phyloP scores from a whole-genome alignment of 2,329 filamentous ascomycete genomes.

The Grosmannia penicillata region DNA sequence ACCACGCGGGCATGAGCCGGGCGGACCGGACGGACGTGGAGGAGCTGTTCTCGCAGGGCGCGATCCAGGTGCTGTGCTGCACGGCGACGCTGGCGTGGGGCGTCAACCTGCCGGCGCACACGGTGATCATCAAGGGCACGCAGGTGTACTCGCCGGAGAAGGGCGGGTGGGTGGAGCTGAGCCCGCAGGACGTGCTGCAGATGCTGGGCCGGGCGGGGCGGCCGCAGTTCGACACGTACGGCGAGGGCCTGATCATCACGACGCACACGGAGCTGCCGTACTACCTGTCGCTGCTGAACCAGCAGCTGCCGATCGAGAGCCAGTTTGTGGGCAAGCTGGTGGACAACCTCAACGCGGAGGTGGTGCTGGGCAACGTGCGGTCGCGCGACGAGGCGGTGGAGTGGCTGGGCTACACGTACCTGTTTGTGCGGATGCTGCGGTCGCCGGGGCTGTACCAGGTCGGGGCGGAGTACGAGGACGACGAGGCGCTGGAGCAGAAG shows the following conservation, averaged over 20 bases:
- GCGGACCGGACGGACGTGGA: conserved; percentile 92
- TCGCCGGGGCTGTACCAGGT: conserved; percentile 93
- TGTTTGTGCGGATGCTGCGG: conserved; percentile 94
- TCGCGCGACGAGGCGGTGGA: conserved; percentile 93
- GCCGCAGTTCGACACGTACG: conserved; percentile 93
- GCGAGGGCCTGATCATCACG: conserved; percentile 97
- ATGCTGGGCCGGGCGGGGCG: conserved; percentile 96
- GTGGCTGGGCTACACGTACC: conserved; percentile 95
- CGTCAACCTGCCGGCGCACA: conserved; percentile 94
- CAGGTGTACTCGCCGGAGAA: conserved; percentile 97
- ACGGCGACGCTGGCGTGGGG: conserved; percentile 98
- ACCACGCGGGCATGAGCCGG: conserved; percentile 93
- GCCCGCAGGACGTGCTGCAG: conserved; percentile 92
- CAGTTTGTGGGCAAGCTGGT: conserved; percentile 87
- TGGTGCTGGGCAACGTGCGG: conserved; percentile 86
- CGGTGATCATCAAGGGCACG: conserved; percentile 97
- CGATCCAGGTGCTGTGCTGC: conserved; percentile 89
- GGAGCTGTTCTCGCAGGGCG: conserved; percentile 80
- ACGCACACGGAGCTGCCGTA: conserved; percentile 92
- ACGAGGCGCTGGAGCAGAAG: conserved; percentile 84
- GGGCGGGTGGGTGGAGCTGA: conserved; percentile 95
- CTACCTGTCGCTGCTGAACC: conserved; percentile 90
- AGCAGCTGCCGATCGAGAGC: conserved; percentile 94
- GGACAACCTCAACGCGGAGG: conserved; percentile 91
- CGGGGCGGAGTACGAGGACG: conserved; percentile 86